A percentile compares a stretch with the other conserved stretches of the same genome.
phyloP scores from a whole-genome alignment of 2,329 filamentous ascomycete genomes.

The Diaporthe eres region DNA sequence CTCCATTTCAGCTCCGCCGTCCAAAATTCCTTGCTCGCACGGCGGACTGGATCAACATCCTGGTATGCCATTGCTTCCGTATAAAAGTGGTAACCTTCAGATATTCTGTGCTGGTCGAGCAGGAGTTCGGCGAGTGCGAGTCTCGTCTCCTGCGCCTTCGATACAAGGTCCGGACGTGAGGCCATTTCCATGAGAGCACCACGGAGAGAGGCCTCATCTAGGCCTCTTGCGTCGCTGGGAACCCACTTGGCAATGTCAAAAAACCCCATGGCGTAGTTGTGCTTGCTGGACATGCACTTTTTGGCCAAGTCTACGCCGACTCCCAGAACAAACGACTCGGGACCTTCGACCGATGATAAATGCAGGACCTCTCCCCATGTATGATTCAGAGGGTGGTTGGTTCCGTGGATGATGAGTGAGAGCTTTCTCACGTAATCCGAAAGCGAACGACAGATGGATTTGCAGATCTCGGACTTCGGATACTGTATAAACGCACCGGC shows the following conservation, averaged over 20 bases:
- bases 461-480: constrained; percentile 15
- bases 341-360: not conserved
- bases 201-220: constrained; percentile 21
- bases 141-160: constrained; percentile 26
- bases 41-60: not conserved
- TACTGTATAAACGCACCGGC: constrained; percentile 16
- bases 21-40: constrained; percentile 24
- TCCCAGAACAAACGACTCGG: not conserved
- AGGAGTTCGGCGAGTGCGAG: constrained; percentile 30
- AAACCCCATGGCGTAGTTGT: not conserved
- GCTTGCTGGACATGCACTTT: not conserved
- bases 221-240: constrained; percentile 21
- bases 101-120: not conserved
- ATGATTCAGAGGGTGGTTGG: constrained; percentile 14
- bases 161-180: not conserved
- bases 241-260: constrained; percentile 5
- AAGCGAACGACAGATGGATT: constrained; percentile 14
- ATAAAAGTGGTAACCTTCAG: not conserved
- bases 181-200: not conserved
- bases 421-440: constrained; percentile 10
- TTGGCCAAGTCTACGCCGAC: not conserved
- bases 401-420: constrained; percentile 1
- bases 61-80: not conserved
- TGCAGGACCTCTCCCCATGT: constrained; percentile 1
- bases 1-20: constrained; percentile 34